phyloP scores from a whole-genome alignment of 2,329 filamentous ascomycete genomes.

The Colletotrichum salicis region DNA sequence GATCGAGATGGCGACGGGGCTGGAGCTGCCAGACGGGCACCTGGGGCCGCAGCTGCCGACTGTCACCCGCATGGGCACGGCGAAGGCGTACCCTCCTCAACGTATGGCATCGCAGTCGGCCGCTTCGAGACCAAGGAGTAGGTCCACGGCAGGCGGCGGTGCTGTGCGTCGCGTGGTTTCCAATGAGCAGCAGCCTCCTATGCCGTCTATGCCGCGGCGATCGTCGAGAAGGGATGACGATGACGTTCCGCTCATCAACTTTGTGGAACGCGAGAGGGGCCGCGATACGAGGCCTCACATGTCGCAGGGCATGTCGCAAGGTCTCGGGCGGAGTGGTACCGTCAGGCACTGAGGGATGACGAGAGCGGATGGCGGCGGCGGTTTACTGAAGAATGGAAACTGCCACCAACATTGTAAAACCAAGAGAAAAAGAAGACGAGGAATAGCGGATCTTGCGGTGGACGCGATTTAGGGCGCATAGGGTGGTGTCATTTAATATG shows the following conservation, averaged over 20 bases:
- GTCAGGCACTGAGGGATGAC: conserved; percentile 24
- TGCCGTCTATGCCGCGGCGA: conserved; percentile 34
- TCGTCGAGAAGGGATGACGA: conserved; percentile 32
- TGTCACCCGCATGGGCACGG: conserved; percentile 28
- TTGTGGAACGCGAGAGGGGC: conserved; percentile 31
- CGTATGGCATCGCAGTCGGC: conserved; percentile 34
- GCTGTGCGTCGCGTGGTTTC: conserved; percentile 32
- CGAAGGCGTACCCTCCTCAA: conserved; percentile 32
- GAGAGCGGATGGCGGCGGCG: neutral
- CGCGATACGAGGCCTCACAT: conserved; percentile 28
- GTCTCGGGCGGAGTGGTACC: conserved; percentile 31
- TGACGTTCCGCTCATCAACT: conserved; percentile 37
- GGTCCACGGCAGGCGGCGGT: conserved; percentile 29
- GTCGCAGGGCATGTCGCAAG: conserved; percentile 13
- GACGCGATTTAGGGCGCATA: conserved; percentile 20
- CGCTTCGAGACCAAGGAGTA: conserved; percentile 26
- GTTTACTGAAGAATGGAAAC: neutral
- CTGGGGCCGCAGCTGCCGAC: conserved; percentile 27
- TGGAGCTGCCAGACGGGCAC: conserved; percentile 25
- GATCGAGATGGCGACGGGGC: conserved; percentile 56
- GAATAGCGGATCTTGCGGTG: neutral
- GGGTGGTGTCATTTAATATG: conserved; percentile 20
- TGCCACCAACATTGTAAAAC: neutral
- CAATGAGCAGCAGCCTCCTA: conserved; percentile 33
- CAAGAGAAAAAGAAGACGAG: neutral